Conservation (phyloP, 805 yeast species). For the Tetrapisispora fleetii region DNA sequence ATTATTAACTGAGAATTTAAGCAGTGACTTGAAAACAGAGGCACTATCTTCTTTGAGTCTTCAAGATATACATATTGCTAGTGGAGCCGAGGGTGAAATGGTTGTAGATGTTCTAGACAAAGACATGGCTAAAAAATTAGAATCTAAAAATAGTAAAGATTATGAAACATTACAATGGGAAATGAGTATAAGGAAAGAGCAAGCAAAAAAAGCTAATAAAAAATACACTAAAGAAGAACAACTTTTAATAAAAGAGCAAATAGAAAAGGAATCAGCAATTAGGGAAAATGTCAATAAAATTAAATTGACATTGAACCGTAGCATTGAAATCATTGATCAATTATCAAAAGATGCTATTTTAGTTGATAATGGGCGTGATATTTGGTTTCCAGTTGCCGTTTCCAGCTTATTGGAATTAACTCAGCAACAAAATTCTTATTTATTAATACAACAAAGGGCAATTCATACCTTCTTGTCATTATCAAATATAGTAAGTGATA, state of each 20-base stretch:
- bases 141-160: constrained; percentile 69
- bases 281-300: constrained; percentile 37
- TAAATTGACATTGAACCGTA: constrained; percentile 35
- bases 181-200: constrained; percentile 64
- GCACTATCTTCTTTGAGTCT: constrained; percentile 35
- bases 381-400: constrained; percentile 69
- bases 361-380: constrained; percentile 53
- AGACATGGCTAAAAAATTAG: constrained; percentile 35
- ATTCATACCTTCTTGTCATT: constrained; percentile 44
- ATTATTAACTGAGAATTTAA: constrained; percentile 35
- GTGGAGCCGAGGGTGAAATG: constrained; percentile 55
- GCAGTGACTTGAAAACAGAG: constrained; percentile 33
- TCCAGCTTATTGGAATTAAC: constrained; percentile 38
- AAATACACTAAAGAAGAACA: constrained; percentile 75
- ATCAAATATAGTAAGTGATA: constrained; percentile 41
- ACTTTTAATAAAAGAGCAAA: constrained; percentile 47
- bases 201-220: constrained; percentile 42
- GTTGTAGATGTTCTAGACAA: constrained; percentile 53
- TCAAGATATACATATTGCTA: constrained; percentile 54
- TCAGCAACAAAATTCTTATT: constrained; percentile 26
- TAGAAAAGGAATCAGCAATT: constrained; percentile 49
- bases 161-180: constrained; percentile 89
- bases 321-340: constrained; percentile 42
- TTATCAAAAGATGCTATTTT: constrained; percentile 40
- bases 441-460: constrained; percentile 37